Conservation (phyloP, 176 grass and related monocot species). For the Musa beccarii region DNA sequence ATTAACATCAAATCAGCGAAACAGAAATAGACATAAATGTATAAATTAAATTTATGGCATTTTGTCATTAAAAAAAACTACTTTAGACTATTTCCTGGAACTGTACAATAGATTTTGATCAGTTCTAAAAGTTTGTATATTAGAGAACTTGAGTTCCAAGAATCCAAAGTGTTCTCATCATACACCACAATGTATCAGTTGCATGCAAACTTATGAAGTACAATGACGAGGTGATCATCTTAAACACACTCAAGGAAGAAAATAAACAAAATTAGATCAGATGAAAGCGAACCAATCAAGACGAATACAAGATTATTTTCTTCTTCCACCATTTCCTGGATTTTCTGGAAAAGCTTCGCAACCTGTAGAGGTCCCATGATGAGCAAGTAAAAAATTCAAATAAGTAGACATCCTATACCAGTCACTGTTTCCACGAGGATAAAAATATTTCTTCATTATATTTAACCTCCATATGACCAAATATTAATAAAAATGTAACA, state of each 20-base stretch:
- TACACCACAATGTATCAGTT: background rate
- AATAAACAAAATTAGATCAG: constrained; percentile 2
- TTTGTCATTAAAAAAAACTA: too few species aligned
- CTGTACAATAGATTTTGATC: too few species aligned
- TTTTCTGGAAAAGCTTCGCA: constrained; percentile 99
- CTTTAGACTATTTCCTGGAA: too few species aligned
- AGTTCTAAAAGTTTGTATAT: background rate
- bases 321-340: constrained; percentile 99
- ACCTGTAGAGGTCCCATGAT: constrained; percentile 40
- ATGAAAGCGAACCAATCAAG: constrained; percentile 69
- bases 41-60: background rate
- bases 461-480: background rate
- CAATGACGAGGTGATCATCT: background rate
- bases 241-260: background rate
- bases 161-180: background rate
- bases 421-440: background rate
- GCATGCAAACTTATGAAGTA: background rate
- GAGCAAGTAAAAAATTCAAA: background rate
- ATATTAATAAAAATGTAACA: background rate
- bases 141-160: background rate
- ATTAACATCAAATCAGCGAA: background rate
- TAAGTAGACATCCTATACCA: too few species aligned
- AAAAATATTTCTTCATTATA: background rate
- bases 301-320: constrained; percentile 93
- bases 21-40: background rate